Conservation (phyloP, 495 filamentous ascomycete genomes). For the Aspergillus diversus region DNA sequence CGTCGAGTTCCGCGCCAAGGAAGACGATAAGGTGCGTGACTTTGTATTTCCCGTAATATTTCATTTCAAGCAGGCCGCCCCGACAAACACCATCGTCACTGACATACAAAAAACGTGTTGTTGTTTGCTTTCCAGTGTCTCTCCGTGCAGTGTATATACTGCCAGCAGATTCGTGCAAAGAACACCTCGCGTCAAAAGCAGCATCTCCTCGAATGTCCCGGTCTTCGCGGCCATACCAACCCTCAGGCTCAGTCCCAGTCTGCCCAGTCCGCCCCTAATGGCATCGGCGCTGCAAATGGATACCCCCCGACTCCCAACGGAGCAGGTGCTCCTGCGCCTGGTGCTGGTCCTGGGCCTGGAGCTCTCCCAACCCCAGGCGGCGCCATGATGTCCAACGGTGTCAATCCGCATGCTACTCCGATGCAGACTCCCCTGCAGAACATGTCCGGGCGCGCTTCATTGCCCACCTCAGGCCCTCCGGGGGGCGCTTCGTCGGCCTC, state of each 20-base stretch:
- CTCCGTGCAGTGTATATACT: conserved; percentile 63
- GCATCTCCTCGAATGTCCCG: conserved; percentile 59
- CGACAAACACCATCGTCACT: conserved; percentile 32
- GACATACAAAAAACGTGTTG: conserved; percentile 30
- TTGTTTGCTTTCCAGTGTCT: conserved; percentile 49
- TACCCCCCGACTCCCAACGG: conserved; percentile 52
- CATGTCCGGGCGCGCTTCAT: conserved; percentile 41
- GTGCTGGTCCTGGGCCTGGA: conserved; percentile 34
- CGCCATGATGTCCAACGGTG: conserved; percentile 50
- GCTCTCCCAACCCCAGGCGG: conserved; percentile 45
- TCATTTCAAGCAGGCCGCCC: conserved; percentile 26
- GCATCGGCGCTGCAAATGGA: conserved; percentile 48
- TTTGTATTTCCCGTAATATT: conserved; percentile 54
- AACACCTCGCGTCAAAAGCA: conserved; percentile 62
- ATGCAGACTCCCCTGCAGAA: conserved; percentile 49
- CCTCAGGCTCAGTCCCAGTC: conserved; percentile 47
- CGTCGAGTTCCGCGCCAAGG: conserved; percentile 63
- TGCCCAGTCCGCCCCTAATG: conserved; percentile 44
- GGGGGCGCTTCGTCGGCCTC: conserved; percentile 36
- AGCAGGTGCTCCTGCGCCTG: conserved; percentile 38
- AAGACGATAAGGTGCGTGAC: conserved; percentile 62
- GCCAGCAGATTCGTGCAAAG: conserved; percentile 60
- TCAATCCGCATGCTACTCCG: conserved; percentile 49
- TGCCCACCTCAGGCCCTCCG: conserved; percentile 43
- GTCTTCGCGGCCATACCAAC: conserved; percentile 50